phyloP scores from a whole-genome alignment of 257 asterid species.

The Handroanthus guayacan region DNA sequence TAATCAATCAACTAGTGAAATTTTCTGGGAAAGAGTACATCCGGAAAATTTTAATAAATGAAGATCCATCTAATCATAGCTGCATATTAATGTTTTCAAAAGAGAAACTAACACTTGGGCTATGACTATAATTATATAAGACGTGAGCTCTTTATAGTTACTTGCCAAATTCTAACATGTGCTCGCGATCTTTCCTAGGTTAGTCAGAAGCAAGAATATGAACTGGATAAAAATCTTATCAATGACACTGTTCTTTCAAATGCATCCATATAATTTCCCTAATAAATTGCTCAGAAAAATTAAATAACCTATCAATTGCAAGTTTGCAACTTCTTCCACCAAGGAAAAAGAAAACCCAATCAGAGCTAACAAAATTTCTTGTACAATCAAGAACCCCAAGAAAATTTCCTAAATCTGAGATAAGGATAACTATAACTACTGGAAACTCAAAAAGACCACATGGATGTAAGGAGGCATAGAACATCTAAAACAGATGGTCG shows the following conservation, averaged over 20 bases:
- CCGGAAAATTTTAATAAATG: background rate
- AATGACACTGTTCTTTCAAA: slow-evolving; percentile 1
- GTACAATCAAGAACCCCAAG: background rate
- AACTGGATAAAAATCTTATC: background rate
- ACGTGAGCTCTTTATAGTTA: background rate
- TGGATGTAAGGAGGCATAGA: background rate
- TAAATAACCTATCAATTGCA: background rate
- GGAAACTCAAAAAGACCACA: background rate
- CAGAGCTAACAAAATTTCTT: background rate
- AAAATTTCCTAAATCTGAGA: background rate
- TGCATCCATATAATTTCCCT: background rate
- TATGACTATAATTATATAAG: background rate
- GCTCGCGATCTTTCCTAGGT: background rate
- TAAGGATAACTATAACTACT: background rate
- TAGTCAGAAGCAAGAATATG: background rate
- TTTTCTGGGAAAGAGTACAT: slow-evolving; percentile 5
- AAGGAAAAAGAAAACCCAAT: background rate
- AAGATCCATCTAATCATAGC: background rate
- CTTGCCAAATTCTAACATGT: background rate
- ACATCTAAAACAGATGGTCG: background rate
- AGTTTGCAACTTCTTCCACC: background rate
- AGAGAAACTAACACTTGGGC: background rate
- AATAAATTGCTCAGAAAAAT: background rate
- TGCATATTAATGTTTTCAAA: background rate
- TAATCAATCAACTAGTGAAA: background rate